Evolutionary conservation across 495 filamentous ascomycete species (phyloP), one percentile per base, ranked within the genome.

Genomic region (Mytilinidion resinicola): DNA sequence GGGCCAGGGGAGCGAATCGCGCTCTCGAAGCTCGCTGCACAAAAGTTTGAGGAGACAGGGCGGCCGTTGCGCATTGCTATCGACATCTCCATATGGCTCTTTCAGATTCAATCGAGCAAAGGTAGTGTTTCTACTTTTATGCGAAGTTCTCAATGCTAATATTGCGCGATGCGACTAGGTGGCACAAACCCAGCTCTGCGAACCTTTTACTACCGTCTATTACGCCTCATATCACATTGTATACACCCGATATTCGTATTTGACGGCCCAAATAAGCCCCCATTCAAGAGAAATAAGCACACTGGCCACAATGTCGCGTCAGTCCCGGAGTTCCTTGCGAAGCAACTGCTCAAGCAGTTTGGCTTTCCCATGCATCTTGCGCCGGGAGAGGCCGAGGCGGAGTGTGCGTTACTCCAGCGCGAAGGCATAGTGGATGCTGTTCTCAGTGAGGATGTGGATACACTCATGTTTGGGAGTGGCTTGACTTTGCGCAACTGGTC

Each of bases 51-150:
- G 60, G 71, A 80, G 35, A 83, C 80, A 41, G 78, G 81, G 20
- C 80, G 85, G 4, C 90, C 93, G 0, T 76, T 97, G 7, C 84
- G 91, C 12, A 77, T 99, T 30, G 95, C 95, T 17, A 89, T 99
- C 51, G 95, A 99, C 69, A 87, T 93, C 58, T 90, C 90, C 0
- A 96, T 99, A 69, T 99, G 95, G 95, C 85, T 96, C 20, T 97
- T 96, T 66, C 93, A 99, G 66, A 85, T 86, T 8, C 91, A 95
- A 62, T 84, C 90, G 8, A 85, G 88, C 15, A 82, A 86, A 70
- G 91, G 80, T 80, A 65, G 20, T 8, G 19, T 47, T 4, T 30
- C 11, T 12, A 6, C n/a, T n/a, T 39, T 15, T 6, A 36, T 11
- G 12, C 35, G 9, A 34, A 21, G 43, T 30, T 5, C 4, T 55